phyloP scores from a whole-genome alignment of 768 basidiomycete species.

The Suillus paluster region DNA sequence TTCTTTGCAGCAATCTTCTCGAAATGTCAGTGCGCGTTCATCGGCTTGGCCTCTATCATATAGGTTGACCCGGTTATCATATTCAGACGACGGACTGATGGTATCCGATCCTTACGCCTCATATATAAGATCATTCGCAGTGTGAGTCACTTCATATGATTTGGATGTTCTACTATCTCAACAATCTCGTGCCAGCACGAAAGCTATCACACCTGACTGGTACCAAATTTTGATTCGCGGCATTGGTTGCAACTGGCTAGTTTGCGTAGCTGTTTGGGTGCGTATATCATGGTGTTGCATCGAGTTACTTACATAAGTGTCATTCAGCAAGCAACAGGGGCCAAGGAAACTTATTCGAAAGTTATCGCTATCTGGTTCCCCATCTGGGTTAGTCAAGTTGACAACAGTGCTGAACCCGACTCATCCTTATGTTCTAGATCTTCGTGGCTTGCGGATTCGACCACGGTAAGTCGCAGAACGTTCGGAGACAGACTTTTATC shows the following conservation, averaged over 20 bases:
- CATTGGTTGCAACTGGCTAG: conserved; percentile 80
- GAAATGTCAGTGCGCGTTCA: conserved; percentile 50
- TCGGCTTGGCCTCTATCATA: background rate
- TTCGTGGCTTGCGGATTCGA: conserved; percentile 76
- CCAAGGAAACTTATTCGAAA: conserved; percentile 73
- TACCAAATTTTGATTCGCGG: conserved; percentile 75
- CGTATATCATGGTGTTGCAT: conserved; percentile 24
- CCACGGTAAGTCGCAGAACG: conserved; percentile 53
- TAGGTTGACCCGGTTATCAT: conserved; percentile 3
- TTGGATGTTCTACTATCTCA: background rate
- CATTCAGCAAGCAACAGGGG: conserved; percentile 67
- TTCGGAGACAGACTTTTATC: background rate
- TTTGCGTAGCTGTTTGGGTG: conserved; percentile 76
- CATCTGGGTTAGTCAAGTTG: conserved; percentile 58
- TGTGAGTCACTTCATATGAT: conserved; percentile 48
- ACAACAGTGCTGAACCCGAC: background rate
- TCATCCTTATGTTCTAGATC: conserved; percentile 41
- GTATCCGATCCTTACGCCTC: conserved; percentile 59
- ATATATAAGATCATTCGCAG: conserved; percentile 56
- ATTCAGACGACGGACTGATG: conserved; percentile 61
- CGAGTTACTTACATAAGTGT: background rate
- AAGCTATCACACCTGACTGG: conserved; percentile 69
- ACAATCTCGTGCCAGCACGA: conserved; percentile 46
- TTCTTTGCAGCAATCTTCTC: conserved; percentile 72
- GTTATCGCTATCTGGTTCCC: conserved; percentile 73